Evolutionary conservation across 2,329 filamentous ascomycete species (phyloP), one percentile per base, ranked within the genome.

Genomic region (Trichophyton equinum): DNA sequence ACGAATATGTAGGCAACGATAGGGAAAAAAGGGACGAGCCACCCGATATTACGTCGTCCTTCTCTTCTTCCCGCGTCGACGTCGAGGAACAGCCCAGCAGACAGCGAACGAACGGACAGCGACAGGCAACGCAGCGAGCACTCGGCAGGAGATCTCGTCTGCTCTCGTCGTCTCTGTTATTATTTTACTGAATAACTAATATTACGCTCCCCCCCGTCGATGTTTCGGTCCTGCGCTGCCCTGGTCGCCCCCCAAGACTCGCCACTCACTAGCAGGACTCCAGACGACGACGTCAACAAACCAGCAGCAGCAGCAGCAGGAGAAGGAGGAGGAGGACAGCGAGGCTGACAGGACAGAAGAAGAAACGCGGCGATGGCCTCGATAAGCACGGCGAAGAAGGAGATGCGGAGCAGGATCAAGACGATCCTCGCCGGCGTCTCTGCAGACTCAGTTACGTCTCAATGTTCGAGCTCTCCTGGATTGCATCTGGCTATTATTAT

Each of bases 331-430:
- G 9, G 9, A 38, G 33, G 11, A 13, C 9, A 38, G 33, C 33
- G 33, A 30, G 27, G 5, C 27, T 7, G 27, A 7, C 27, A 30
- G 27, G 33, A 38, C 33, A 13, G 33, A 38, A 38, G 33, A 38
- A 38, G 11, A n/a, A n/a, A 7, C n/a, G 15, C 33, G 18, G 36
- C 40, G 15, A 65, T 65, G 64, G 75, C 81, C 53, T 76, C 82
- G 58, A 74, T 91, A 60, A 80, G 80, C 65, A 78, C 81, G 62
- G 85, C 87, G 51, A 96, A 96, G 76, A 85, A 87, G 70, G 85
- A 89, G 67, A 78, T 96, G 63, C 82, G 91, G 61, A 79, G 78
- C 64, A 75, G 81, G 59, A 86, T 95, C 76, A 91, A 86, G 70
- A 76, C 81, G 65, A 79, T 79, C 36, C 79, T 96, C 20, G 79